A percentile compares a stretch with the other conserved stretches of the same genome.
These are phyloP conservation scores for Gnomoniopsis sp. DNA, from an alignment of 2,329 filamentous ascomycete genomes.

Conservation along the genomic window DNA sequence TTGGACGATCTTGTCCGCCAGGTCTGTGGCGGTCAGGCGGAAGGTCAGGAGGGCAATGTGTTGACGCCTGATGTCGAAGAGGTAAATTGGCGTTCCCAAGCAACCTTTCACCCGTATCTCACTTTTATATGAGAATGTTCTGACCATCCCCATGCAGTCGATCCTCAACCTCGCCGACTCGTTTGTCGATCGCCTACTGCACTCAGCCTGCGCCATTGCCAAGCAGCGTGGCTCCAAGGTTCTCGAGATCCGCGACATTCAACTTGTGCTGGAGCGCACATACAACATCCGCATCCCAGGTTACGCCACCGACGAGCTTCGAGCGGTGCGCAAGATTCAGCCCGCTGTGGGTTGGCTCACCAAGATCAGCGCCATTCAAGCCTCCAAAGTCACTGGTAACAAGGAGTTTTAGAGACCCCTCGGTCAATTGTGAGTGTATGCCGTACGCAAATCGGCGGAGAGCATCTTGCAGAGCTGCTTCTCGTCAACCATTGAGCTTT, in stretches of 20 bases:
- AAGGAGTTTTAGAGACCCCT: slow-evolving; percentile 42
- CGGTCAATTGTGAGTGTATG: too few relatives aligned
- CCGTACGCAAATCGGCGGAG: not conserved
- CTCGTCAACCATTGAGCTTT: not conserved
- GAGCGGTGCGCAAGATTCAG: slow-evolving; percentile 90
- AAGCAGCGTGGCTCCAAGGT: slow-evolving; percentile 90
- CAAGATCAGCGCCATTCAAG: slow-evolving; percentile 96
- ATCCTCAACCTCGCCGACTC: slow-evolving; percentile 87
- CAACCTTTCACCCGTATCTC: not conserved
- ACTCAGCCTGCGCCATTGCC: slow-evolving; percentile 82
- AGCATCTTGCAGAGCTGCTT: not conserved
- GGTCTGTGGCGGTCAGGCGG: slow-evolving; percentile 77
- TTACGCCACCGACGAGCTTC: slow-evolving; percentile 89
- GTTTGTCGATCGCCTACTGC: slow-evolving; percentile 89
- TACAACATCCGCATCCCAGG: slow-evolving; percentile 93
- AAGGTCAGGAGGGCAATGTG: slow-evolving; percentile 70
- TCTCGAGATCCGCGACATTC: slow-evolving; percentile 83
- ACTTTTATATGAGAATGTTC: not conserved
- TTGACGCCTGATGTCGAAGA: slow-evolving; percentile 94
- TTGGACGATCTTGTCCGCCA: slow-evolving; percentile 92
- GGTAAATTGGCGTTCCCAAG: slow-evolving; percentile 49
- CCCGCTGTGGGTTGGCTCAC: slow-evolving; percentile 86
- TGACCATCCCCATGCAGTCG: slow-evolving; percentile 49
- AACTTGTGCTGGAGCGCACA: slow-evolving; percentile 77
- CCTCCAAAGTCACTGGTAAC: slow-evolving; percentile 75